Base-by-base conservation (phyloP, 2,329 filamentous ascomycete genomes). In the Aspergillus nomiae region DNA sequence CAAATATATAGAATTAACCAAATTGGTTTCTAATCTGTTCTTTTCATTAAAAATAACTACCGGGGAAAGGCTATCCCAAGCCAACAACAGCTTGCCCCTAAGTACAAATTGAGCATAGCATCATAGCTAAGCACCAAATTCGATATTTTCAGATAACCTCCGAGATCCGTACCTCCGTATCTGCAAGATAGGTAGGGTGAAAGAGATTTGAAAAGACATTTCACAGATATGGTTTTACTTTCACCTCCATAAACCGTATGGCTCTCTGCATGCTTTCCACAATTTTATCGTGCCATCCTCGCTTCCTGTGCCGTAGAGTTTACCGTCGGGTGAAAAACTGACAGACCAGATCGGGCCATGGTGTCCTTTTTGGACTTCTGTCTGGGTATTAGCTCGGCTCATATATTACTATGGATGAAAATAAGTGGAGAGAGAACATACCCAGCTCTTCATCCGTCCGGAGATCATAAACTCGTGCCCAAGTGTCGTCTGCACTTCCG, bases 221-320 rank as follows among this genome's bases (percentile, higher is more conserved):
- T 32, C 26, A 51, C 48, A 51, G 16, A 24, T 56, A 28, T 51
- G 21, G 46, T 32, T 16, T 41, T 10, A 28, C 21, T 24, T 56
- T 67, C 50, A 89, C 70, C 84, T 83, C 88, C 88, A 90, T 24
- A 90, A 76, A 19, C 88, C 88, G 73, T 90, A 90, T 2, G 86
- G 82, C 51, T 87, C 87, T 53, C 82, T 82, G 57, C 87, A 88
- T 64, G 87, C 87, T 76, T 90, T 90, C 88, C 88, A 90, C 69
- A 99, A 84, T 81, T 99, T 99, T 77, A 99, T 96, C 0, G 95
- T 99, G 46, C 95, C 95, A 73, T 99, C 95, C 76, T 99, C 95
- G 56, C 94, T 97, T 34, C 92, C 95, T 1, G 95, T 99, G 1
- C 94, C 95, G 75, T 98, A 99, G 9, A 99, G 83, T 76, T 96